Conservation (phyloP, 2,329 filamentous ascomycete genomes). For the Talaromyces sp. region DNA sequence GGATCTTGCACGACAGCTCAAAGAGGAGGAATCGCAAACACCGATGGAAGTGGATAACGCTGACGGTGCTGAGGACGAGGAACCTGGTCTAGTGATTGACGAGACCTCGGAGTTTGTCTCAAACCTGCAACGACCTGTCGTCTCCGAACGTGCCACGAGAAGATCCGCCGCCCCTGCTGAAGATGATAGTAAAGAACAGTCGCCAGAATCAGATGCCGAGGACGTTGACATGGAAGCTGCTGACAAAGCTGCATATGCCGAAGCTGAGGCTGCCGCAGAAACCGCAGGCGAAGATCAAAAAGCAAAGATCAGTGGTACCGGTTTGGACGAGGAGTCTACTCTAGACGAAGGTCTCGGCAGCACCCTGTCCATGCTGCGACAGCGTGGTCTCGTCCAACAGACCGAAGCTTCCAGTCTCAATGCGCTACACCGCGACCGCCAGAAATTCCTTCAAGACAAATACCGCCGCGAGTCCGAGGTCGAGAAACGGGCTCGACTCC, state of each 20-base stretch:
- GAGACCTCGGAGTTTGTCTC: slow-evolving; percentile 94
- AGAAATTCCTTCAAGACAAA: slow-evolving; percentile 76
- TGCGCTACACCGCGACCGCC: slow-evolving; percentile 62
- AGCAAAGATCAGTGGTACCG: slow-evolving; percentile 57
- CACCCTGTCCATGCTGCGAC: slow-evolving; percentile 73
- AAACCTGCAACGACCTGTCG: slow-evolving; percentile 65
- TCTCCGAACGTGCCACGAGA: slow-evolving; percentile 48
- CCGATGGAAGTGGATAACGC: slow-evolving; percentile 57
- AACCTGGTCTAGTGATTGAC: slow-evolving; percentile 77
- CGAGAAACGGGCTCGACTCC: slow-evolving; percentile 70
- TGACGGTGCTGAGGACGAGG: slow-evolving; percentile 42
- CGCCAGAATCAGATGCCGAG: slow-evolving; percentile 15
- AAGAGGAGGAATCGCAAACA: slow-evolving; percentile 53
- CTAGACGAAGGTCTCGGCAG: slow-evolving; percentile 75
- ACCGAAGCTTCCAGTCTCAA: slow-evolving; percentile 60
- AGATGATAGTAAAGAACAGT: slow-evolving; percentile 16
- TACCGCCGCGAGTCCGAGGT: slow-evolving; percentile 71
- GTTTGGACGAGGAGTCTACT: slow-evolving; percentile 79
- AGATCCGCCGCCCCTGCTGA: slow-evolving; percentile 32
- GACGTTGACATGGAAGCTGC: slow-evolving; percentile 40
- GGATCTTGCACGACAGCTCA: slow-evolving; percentile 76
- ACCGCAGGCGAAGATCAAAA: slow-evolving; percentile 48
- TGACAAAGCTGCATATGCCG: slow-evolving; percentile 49
- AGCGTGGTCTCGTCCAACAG: slow-evolving; percentile 73
- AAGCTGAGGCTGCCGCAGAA: slow-evolving; percentile 35